phyloP scores from a whole-genome alignment of 2,329 filamentous ascomycete genomes.

The Alternaria dauci region DNA sequence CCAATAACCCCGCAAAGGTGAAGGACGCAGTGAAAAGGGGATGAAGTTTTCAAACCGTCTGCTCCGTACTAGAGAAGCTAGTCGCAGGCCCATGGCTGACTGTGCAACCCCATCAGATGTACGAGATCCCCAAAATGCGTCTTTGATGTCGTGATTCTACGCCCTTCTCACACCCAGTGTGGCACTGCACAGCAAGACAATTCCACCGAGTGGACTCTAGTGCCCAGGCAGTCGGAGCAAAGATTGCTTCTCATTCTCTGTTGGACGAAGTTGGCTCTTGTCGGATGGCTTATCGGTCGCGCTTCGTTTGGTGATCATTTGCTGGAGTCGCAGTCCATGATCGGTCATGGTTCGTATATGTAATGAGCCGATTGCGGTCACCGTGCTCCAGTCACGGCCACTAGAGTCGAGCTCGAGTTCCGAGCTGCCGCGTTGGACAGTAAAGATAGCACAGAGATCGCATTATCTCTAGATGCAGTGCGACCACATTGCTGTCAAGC shows the following conservation, averaged over 20 bases:
- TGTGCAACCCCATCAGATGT: not conserved
- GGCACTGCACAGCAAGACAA: not conserved
- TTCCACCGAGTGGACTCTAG: not conserved
- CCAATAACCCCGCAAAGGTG: not conserved
- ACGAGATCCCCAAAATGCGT: not conserved
- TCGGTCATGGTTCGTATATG: constrained; percentile 8
- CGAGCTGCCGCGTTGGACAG: not conserved
- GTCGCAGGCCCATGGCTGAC: not conserved
- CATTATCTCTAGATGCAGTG: constrained; percentile 9
- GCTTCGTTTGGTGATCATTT: not conserved
- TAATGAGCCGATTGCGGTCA: not conserved
- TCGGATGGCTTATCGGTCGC: not conserved
- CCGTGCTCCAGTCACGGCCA: not conserved
- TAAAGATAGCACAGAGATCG: not conserved
- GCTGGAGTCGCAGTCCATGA: constrained; percentile 2
- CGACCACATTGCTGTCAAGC: constrained; percentile 4
- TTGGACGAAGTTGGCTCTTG: not conserved
- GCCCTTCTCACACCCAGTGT: not conserved
- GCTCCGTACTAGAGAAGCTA: not conserved
- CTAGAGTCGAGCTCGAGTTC: not conserved
- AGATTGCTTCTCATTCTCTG: not conserved
- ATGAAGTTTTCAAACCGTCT: not conserved
- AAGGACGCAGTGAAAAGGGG: not conserved
- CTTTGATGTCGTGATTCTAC: not conserved
- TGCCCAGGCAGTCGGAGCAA: not conserved